A percentile compares a stretch with the other conserved stretches of the same genome.
These are phyloP conservation scores for Dothideomycetes sp. DNA, from an alignment of 2,329 filamentous ascomycete genomes.

Conservation along the genomic window DNA sequence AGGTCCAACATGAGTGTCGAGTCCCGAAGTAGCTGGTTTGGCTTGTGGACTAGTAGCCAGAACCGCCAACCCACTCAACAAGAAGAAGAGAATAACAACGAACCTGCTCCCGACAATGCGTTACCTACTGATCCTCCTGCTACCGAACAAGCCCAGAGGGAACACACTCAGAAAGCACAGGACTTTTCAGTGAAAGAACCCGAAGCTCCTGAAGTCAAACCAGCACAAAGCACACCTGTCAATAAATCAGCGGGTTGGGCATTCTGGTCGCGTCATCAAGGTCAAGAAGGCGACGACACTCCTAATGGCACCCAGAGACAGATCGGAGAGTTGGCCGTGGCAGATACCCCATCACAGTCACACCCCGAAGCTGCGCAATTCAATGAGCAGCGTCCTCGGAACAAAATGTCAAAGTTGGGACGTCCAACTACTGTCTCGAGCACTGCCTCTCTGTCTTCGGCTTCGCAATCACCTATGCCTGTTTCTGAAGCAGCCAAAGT, in stretches of 20 bases:
- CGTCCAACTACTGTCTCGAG: slow-evolving; percentile 17
- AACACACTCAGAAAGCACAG: slow-evolving; percentile 7
- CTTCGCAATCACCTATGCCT: not conserved
- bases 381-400: slow-evolving; percentile 32
- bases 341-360: slow-evolving; percentile 41
- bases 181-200: slow-evolving; percentile 11
- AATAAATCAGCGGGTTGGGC: slow-evolving; percentile 60
- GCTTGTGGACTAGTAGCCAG: slow-evolving; percentile 40
- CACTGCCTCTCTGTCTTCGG: not conserved
- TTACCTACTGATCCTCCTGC: slow-evolving; percentile 14
- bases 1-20: slow-evolving; percentile 1
- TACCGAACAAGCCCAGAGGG: slow-evolving; percentile 13
- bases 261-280: slow-evolving; percentile 62
- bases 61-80: slow-evolving; percentile 29
- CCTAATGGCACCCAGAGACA: slow-evolving; percentile 48
- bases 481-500: slow-evolving; percentile 1
- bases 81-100: slow-evolving; percentile 9
- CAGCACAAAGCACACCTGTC: slow-evolving; percentile 13
- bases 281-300: slow-evolving; percentile 36
- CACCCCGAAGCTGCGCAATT: slow-evolving; percentile 44
- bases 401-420: slow-evolving; percentile 17
- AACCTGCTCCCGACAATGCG: slow-evolving; percentile 3
- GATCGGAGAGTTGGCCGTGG: slow-evolving; percentile 42
- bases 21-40: slow-evolving; percentile 37
- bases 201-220: slow-evolving; percentile 1